Percentiles rank a stretch among this genome's conserved stretches.
These are phyloP conservation scores for Croton laevigatus DNA, from an alignment of 441 rosid species.

Conservation along the genomic window DNA sequence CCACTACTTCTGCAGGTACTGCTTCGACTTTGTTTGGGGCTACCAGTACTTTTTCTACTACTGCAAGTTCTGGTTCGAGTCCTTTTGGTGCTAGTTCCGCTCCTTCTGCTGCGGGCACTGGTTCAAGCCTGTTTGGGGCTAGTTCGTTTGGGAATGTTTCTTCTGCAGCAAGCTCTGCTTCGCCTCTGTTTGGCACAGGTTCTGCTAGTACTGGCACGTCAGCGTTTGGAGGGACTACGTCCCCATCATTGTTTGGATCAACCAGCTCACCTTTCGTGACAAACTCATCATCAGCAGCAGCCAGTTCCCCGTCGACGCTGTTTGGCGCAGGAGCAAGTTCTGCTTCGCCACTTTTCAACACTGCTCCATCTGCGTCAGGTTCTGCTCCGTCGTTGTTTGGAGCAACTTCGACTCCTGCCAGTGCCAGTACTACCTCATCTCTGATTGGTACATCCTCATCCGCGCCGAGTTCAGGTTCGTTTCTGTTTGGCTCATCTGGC, in stretches of 20 bases:
- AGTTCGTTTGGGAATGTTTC: too few species aligned
- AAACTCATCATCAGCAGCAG: conserved; percentile 20
- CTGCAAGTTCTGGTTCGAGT: background rate
- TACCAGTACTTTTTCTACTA: background rate
- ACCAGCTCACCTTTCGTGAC: background rate
- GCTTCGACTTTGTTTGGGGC: background rate
- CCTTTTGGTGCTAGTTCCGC: too few species aligned
- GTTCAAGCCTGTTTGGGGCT: too few species aligned
- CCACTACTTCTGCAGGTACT: conserved; percentile 19
- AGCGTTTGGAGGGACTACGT: background rate
- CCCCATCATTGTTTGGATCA: background rate
- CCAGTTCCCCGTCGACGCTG: background rate
- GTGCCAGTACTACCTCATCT: background rate
- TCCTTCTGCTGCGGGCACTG: too few species aligned
- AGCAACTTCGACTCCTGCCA: background rate
- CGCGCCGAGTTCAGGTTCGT: conserved; percentile 23
- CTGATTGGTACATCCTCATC: conserved; percentile 23
- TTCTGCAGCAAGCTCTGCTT: background rate
- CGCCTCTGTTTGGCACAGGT: conserved; percentile 3
- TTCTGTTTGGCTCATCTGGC: conserved; percentile 18
- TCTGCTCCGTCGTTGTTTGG: conserved; percentile 7
- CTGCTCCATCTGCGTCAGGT: background rate
- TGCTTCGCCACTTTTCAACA: background rate
- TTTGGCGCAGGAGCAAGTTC: background rate
- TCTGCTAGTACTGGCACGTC: conserved; percentile 1